phyloP scores from a whole-genome alignment of 2,329 filamentous ascomycete species.

The Fonsecaea pedrosoi region DNA sequence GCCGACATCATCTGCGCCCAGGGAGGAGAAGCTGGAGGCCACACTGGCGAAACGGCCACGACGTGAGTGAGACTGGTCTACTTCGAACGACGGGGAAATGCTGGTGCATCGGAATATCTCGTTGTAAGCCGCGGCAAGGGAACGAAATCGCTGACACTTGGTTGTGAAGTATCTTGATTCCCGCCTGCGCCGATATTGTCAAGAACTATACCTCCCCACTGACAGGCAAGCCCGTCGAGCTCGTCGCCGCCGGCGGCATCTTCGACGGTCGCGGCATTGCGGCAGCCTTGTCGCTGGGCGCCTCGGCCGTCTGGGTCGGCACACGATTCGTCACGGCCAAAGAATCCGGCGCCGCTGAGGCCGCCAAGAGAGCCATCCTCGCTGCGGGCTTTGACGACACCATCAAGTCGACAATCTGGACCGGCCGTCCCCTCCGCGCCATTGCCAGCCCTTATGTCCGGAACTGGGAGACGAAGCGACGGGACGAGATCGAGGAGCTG shows the following conservation, averaged over 20 bases:
- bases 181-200: conserved; percentile 78
- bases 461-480: conserved; percentile 72
- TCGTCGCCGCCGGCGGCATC: conserved; percentile 82
- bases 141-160: not conserved
- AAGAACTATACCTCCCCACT: conserved; percentile 69
- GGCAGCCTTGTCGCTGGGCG: conserved; percentile 77
- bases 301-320: conserved; percentile 81
- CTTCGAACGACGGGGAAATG: not conserved
- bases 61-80: conserved; percentile 41
- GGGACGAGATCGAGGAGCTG: conserved; percentile 69
- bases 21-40: conserved; percentile 63
- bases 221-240: conserved; percentile 69
- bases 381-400: conserved; percentile 74
- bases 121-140: too few relatives aligned
- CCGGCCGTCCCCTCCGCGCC: conserved; percentile 75
- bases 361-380: conserved; percentile 60
- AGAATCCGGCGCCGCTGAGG: conserved; percentile 64
- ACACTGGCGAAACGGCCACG: conserved; percentile 79
- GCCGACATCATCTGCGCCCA: conserved; percentile 70
- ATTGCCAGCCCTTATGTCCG: conserved; percentile 76
- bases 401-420: conserved; percentile 76
- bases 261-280: conserved; percentile 76
- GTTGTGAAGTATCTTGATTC: conserved; percentile 67
- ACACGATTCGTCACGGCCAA: conserved; percentile 78
- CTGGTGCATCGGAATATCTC: not conserved